phyloP scores from a whole-genome alignment of 306 rosid genomes.

The Malus fusca region DNA sequence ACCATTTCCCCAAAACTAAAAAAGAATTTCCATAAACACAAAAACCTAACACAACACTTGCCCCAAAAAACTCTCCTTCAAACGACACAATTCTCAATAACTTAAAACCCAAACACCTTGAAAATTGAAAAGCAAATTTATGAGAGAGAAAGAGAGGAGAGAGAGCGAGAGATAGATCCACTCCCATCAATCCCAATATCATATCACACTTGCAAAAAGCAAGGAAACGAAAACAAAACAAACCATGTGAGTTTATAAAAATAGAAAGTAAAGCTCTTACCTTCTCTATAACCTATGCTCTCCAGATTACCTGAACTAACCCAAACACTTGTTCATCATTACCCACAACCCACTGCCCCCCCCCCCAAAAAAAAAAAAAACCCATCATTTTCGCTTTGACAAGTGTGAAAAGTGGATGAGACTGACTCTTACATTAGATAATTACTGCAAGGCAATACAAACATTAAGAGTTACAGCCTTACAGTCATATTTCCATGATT shows the following conservation, averaged over 20 bases:
- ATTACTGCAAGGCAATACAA: not conserved
- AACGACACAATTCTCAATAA: conserved; percentile 46
- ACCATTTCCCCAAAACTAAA: conserved; percentile 31
- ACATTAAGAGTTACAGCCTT: not conserved
- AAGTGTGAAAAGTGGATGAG: conserved; percentile 25
- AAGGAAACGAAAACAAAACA: not conserved
- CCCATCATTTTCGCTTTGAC: conserved; percentile 50
- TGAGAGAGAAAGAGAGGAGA: not conserved
- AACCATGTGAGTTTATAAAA: conserved; percentile 3
- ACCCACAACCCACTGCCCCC: conserved; percentile 35
- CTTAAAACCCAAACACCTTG: conserved; percentile 35
- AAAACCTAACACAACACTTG: conserved; percentile 17
- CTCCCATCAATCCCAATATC: conserved; percentile 34
- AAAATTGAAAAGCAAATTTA: conserved; percentile 25
- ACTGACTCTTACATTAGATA: not conserved
- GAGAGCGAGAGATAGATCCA: not conserved
- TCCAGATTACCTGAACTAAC: not conserved
- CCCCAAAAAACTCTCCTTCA: conserved; percentile 18
- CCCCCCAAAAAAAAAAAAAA: not conserved
- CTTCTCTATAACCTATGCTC: not conserved
- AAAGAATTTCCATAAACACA: conserved; percentile 26
- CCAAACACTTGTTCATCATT: conserved; percentile 9
- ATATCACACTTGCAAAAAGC: not conserved
- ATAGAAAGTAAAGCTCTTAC: not conserved
- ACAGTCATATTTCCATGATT: conserved; percentile 53